Base-by-base conservation (phyloP, 1,139 yeast genomes). In the Tardiomyces depauwii region DNA sequence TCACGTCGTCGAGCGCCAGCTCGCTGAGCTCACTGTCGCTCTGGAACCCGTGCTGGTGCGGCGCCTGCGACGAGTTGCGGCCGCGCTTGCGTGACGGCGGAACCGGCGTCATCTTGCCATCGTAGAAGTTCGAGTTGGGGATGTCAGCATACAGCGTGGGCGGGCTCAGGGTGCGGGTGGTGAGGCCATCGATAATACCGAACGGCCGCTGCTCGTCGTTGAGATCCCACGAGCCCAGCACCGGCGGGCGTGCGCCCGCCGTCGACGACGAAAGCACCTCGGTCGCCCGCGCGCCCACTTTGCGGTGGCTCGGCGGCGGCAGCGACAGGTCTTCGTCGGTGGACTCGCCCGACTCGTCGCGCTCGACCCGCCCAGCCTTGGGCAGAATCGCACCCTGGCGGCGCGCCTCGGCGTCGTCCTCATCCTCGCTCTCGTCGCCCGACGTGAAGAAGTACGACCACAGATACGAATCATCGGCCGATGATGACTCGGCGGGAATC, bases 131-230 rank as follows among this genome's bases (percentile, higher is more conserved):
- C 41, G 53, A 13, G 25, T 39, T 39, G 30, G 40, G 33, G 1
- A 39, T 38, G 40, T 41, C 53, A n/a, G 49, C 42, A 13, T 47
- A 51, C 28, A 44, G 48, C 16, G 58, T 53, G 45, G 60, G 65
- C 45, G 56, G 80, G 70, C 64, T 73, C 65, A 88, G 70, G 1
- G 94, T 81, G 47, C 96, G 72, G 0, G 97, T 91, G 1, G 95
- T 80, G 32, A 86, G 72, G 5, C 98, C 97, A 62, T 91, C 97
- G 56, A 91, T 89, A 49, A 91, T 87, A 25, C 96, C 94, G 64
- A 84, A 87, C 0, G 96, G 96, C 55, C 86, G 80, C 13, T 44
- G 42, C 45, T 65, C 67, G 45, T 77, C 76, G 49, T 80, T 85
- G 25, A 95, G 84, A 13, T 82, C 78, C 95, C 97, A 91, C 1